Percentiles rank a stretch among this genome's conserved stretches.
phyloP scores from a whole-genome alignment of 805 yeast genomes.

The Ogataea corticis region DNA sequence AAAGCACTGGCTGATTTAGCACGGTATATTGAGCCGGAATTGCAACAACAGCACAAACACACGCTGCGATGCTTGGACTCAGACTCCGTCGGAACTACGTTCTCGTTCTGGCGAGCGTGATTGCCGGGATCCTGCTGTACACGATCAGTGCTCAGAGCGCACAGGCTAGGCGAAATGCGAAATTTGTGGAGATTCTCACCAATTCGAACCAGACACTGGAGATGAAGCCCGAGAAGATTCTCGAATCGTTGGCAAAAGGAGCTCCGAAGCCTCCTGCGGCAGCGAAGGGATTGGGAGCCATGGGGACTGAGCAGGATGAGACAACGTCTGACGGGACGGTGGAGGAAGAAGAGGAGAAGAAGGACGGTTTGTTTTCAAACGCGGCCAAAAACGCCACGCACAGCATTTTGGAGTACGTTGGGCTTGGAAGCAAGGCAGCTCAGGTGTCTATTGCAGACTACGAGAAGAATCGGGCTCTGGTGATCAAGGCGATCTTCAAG shows the following conservation, averaged over 20 bases:
- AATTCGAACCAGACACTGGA: constrained; percentile 11
- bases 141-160: neutral
- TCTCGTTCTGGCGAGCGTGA: constrained; percentile 2
- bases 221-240: constrained; percentile 13
- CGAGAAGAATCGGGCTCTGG: constrained; percentile 17
- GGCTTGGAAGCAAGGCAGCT: neutral
- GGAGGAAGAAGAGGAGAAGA: constrained; percentile 1
- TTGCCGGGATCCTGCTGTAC: constrained; percentile 7
- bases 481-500: constrained; percentile 25
- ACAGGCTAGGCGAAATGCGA: constrained; percentile 6
- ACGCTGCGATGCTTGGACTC: constrained; percentile 6
- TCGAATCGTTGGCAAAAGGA: constrained; percentile 9
- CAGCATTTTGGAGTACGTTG: neutral
- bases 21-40: no score
- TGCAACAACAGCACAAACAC: no score
- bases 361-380: neutral
- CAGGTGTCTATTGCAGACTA: constrained; percentile 8
- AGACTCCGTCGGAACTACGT: constrained; percentile 10
- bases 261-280: constrained; percentile 3
- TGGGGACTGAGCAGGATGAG: no score
- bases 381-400: neutral
- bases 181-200: constrained; percentile 8
- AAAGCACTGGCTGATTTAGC: no score
- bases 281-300: no score
- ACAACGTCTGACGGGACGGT: no score